Percentiles rank a stretch among this genome's conserved stretches.
Conservation (phyloP, 2,329 filamentous ascomycete species). For the Scytalidium sp. region DNA sequence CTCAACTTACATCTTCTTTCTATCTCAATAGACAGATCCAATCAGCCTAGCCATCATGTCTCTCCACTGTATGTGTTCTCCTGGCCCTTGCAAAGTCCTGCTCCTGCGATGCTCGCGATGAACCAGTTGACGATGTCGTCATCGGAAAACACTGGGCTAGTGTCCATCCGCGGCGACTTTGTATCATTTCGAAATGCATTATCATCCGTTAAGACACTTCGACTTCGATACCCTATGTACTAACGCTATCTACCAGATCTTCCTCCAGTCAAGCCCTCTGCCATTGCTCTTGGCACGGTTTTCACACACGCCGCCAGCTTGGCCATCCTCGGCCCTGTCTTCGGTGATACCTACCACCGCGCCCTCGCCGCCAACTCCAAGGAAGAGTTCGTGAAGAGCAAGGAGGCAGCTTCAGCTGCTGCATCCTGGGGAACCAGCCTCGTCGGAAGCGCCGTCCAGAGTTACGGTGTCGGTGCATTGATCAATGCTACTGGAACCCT, state of each 20-base stretch:
- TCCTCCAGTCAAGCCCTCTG: slow-evolving; percentile 91
- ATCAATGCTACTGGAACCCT: slow-evolving; percentile 95
- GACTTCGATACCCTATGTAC: background rate
- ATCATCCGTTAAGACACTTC: too few relatives aligned
- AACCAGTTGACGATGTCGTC: background rate
- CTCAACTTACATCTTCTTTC: background rate
- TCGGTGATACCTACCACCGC: slow-evolving; percentile 91
- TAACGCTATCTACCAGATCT: slow-evolving; percentile 41
- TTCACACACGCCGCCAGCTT: slow-evolving; percentile 94
- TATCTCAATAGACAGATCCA: slow-evolving; percentile 4
- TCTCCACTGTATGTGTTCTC: slow-evolving; percentile 24
- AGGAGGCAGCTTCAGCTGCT: slow-evolving; percentile 85
- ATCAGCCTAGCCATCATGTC: slow-evolving; percentile 24
- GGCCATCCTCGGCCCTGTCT: slow-evolving; percentile 82
- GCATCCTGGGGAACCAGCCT: slow-evolving; percentile 89
- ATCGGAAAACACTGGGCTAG: too few relatives aligned
- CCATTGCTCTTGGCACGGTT: slow-evolving; percentile 90
- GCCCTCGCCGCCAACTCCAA: slow-evolving; percentile 90
- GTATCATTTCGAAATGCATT: too few relatives aligned
- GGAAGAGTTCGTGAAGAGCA: slow-evolving; percentile 93
- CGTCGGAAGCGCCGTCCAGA: slow-evolving; percentile 82
- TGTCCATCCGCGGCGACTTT: too few relatives aligned
- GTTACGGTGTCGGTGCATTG: slow-evolving; percentile 84
- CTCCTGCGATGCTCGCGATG: background rate
- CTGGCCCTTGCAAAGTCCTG: background rate